Evolutionary conservation across 805 yeast species (phyloP), one percentile per base, ranked within the genome.

Genomic region (Wickerhamiella qilinensis): DNA sequence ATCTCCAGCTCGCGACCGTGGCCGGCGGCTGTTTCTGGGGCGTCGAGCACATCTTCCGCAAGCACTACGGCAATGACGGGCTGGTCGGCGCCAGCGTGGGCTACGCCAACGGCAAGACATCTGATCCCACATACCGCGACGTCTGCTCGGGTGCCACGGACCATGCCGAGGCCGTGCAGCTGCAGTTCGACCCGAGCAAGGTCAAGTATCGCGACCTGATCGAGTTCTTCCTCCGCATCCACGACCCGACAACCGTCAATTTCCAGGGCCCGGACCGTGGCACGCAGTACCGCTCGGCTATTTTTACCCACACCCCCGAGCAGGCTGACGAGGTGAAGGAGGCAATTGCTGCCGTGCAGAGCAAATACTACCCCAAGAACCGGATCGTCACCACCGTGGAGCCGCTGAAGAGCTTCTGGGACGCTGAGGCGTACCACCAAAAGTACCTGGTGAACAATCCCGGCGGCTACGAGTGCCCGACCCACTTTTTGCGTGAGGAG

Each of bases 371-470:
- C 57, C 30, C 36, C 14, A 75, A 77, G n/a, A 65, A 67, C 35
- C 62, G 63, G 41, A 77, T 91, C 20, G 78, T 63, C 34, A 85
- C 97, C 1, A 61, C 60, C 33, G 71, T 86, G 37, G 79, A 73
- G 52, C 78, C 81, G 7, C 67, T 84, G 33, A 55, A 63, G 37
- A 65, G 64, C 42, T 91, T 82, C 67, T 78, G 76, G 64, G 95
- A 86, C 54, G 97, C 96, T n/a, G 98, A 88, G 59, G 86, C 76
- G 28, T 88, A 86, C 56, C 98, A 88, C 57, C 97, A 88, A 56
- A 53, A 68, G 44, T 88, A 91, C 56, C 64, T 88, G 50, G 67
- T 68, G 40, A 75, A 73, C 51, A 84, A 88, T 55, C 93, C 95
- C 2, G 58, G 62, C 3, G 96, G 96, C 4, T 84, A 86, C 57